Base-by-base conservation (phyloP, 331 rosid genomes). In the Arachis monticola region DNA sequence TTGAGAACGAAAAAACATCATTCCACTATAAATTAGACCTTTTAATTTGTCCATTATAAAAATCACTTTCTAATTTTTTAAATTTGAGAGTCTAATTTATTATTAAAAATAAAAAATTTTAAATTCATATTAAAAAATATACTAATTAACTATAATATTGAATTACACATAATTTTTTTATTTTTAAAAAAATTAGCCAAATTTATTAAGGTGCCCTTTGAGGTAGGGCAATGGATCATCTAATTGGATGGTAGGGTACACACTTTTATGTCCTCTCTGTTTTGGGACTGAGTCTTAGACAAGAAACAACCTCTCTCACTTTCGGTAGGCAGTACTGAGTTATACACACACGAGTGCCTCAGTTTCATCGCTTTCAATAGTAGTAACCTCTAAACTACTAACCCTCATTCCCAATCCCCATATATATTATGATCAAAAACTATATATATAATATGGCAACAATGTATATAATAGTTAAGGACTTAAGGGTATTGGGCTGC, bases 341-440 rank as follows among this genome's bases (percentile, higher is more conserved):
- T 13, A 71, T 38, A 47, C 8, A 60, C 94, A 80, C 92, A 83
- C 93, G 93, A 79, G 80, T 82, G 90, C 67, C 67, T 31, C 8
- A 69, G 83, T 78, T 82, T 83, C 76, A 78, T 86, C 91, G 38
- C 96, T 81, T 22, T 90, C 48, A 45, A 45, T 45, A 45, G 48
- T 45, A 32, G 30, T 65, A 38, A 7, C 55, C 45, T 64, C 61
- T 60, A 27, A 30, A 57, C 30, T 27, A 27, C 30, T 27, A 27
- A 27, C 63, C 30, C 48, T 67, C 10, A 5, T 59, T 30, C 74
- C 71, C 41, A 38, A 38, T 38, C 41, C 4, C 41, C 41, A 38
- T 38, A 38, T 60, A 79, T 48, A 6, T 38, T 22, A 47, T 45
- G 51, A 61, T 74, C 61, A 9, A 5, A 48, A 48, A 74, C 31